Percentiles rank a stretch among this genome's conserved stretches.
Evolutionary conservation across 1,139 yeast genomes (phyloP).

Genomic region (Magnusiomyces magnusii): DNA sequence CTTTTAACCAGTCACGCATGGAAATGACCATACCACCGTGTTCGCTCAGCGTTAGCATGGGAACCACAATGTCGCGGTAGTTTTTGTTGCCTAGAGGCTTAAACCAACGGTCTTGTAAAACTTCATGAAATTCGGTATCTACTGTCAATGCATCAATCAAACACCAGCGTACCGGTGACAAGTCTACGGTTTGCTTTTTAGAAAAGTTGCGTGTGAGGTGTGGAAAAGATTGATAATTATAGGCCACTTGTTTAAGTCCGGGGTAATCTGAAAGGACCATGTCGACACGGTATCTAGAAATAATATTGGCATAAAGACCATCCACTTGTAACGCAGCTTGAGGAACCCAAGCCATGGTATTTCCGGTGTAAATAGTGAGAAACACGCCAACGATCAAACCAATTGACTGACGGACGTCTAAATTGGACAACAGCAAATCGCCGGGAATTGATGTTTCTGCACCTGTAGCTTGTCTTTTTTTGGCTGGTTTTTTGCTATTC

Average conservation of each 20-base stretch:
- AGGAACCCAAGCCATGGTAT: conserved; percentile 73
- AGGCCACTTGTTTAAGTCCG: conserved; percentile 86
- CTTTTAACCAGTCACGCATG: conserved; percentile 74
- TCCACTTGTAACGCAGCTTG: conserved; percentile 67
- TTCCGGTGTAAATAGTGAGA: conserved; percentile 79
- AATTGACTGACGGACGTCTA: conserved; percentile 81
- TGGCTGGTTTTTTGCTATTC: conserved; percentile 22
- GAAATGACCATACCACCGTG: conserved; percentile 96
- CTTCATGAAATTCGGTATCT: conserved; percentile 89
- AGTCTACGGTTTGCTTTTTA: conserved; percentile 69
- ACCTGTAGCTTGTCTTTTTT: not conserved
- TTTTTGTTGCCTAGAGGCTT: conserved; percentile 80
- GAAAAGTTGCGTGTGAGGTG: conserved; percentile 72
- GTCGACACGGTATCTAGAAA: conserved; percentile 64
- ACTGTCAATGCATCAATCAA: conserved; percentile 85
- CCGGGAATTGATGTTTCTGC: conserved; percentile 25
- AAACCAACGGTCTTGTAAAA: conserved; percentile 85
- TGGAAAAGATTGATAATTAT: conserved; percentile 89
- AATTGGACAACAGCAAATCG: conserved; percentile 48
- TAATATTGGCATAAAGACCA: conserved; percentile 79
- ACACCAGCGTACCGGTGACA: conserved; percentile 81
- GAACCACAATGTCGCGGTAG: conserved; percentile 75
- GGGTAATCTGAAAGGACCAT: conserved; percentile 78
- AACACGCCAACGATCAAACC: conserved; percentile 79
- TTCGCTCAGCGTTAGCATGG: conserved; percentile 81